Evolutionary conservation across 1,284 basidiomycete genomes (phyloP).

Genomic region (Microbotryomycetes sp.): DNA sequence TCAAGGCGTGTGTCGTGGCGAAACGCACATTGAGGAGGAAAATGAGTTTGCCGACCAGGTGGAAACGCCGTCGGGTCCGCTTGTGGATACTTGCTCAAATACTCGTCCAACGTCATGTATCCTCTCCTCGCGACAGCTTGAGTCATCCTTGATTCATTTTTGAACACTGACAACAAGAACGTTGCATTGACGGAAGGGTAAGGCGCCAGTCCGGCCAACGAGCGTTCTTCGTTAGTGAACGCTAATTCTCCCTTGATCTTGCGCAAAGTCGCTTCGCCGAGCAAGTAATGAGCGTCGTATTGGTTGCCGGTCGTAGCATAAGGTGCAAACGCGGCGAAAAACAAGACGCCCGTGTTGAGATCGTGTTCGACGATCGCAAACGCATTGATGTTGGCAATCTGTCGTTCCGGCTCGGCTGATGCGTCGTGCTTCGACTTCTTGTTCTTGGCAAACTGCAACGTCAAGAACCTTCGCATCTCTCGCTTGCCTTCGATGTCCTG

Average conservation of each 20-base stretch:
- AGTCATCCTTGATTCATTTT: background rate
- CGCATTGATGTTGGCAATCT: background rate
- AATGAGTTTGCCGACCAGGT: background rate
- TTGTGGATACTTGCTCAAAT: background rate
- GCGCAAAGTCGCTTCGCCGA: slow-evolving; percentile 8
- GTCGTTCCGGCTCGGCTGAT: background rate
- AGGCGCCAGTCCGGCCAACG: background rate
- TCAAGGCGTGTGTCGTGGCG: background rate
- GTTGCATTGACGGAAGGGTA: slow-evolving; percentile 2
- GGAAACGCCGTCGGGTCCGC: background rate
- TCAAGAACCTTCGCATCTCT: slow-evolving; percentile 3
- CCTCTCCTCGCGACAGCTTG: slow-evolving; percentile 5
- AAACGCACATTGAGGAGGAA: slow-evolving; percentile 12
- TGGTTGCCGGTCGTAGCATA: slow-evolving; percentile 9
- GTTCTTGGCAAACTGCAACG: background rate
- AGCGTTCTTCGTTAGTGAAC: background rate
- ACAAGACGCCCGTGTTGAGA: background rate
- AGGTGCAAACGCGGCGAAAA: background rate
- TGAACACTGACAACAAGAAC: slow-evolving; percentile 9
- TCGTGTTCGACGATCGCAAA: background rate
- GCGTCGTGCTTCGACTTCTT: background rate
- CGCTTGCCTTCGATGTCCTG: slow-evolving; percentile 9
- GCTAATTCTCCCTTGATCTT: slow-evolving; percentile 4
- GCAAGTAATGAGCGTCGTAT: slow-evolving; percentile 7
- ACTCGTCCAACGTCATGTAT: slow-evolving; percentile 5